A percentile compares a stretch with the other conserved stretches of the same genome.
Evolutionary conservation across 768 basidiomycete genomes (phyloP).

Genomic region (Suillus hirtellus): DNA sequence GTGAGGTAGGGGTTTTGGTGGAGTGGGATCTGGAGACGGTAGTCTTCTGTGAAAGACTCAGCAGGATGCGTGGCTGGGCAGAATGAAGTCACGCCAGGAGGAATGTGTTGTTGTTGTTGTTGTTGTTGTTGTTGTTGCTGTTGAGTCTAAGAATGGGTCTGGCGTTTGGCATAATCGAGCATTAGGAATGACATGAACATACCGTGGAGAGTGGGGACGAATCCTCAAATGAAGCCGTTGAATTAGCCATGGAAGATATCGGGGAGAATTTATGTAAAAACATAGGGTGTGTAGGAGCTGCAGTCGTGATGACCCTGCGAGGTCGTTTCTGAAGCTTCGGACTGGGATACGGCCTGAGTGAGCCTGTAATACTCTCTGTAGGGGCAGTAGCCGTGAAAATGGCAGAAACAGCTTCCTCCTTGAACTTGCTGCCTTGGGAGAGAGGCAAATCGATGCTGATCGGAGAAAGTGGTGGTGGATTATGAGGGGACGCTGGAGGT

Average conservation of each 20-base stretch:
- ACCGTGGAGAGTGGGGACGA: not conserved
- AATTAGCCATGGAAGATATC: not conserved
- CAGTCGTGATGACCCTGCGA: not conserved
- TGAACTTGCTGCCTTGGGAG: constrained; percentile 31
- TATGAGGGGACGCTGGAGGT: constrained; percentile 16
- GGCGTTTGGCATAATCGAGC: not conserved
- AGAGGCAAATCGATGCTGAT: constrained; percentile 17
- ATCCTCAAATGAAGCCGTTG: not conserved
- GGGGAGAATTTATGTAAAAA: not conserved
- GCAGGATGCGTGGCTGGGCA: constrained; percentile 22
- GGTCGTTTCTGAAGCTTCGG: not conserved
- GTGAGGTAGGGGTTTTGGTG: constrained; percentile 22
- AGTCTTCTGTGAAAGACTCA: constrained; percentile 33
- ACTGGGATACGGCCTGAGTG: not conserved
- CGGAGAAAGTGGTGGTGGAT: constrained; percentile 21
- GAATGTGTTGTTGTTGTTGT: not conserved
- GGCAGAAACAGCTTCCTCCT: constrained; percentile 25
- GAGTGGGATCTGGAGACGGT: constrained; percentile 26
- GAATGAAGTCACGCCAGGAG: constrained; percentile 23
- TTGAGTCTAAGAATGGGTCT: constrained; percentile 16
- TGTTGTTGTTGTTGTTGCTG: not conserved
- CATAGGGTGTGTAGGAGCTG: not conserved
- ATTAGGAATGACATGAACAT: not conserved
- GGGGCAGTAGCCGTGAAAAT: constrained; percentile 16
- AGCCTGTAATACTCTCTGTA: not conserved